Base-by-base conservation (phyloP, 805 yeast genomes). In the Grigorovia transvaalensis region DNA sequence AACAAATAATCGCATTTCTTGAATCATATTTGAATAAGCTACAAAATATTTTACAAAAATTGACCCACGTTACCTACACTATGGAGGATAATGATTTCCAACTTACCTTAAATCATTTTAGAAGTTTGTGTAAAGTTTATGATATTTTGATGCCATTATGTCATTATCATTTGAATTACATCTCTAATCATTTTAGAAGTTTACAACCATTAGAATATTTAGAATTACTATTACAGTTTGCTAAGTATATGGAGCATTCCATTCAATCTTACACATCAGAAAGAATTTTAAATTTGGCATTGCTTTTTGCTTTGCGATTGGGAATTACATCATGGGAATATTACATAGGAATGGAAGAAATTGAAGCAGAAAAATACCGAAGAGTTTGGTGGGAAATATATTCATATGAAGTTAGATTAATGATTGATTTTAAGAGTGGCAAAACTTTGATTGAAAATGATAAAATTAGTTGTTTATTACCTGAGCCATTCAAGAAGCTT, bases 291-390 rank as follows among this genome's bases (percentile, higher is more conserved):
- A 56, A 53, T 1, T 53, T 59, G 29, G 64, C 62, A 2, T 45
- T 59, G 7, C 52, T 57, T 40, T 56, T 56, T 47, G 64, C 68
- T 2, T 51, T 52, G 12, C 55, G 52, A n/a, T 47, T 60, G 44
- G 70, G 69, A 1, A 53, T 65, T 4, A 53, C 58, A 9, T 57
- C 66, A 30, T 66, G 69, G 69, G 70, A 66, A 47, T 62, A 54
- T 50, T 65, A 63, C 50, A 63, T 63, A 15, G 68, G 67, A 2
- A 49, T 63, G 33, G 61, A 59, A 48, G 67, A 64, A 51, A 51
- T 41, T 12, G 46, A 52, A 1, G 65, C 68, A 5, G 68, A 64
- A 45, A 56, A 56, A 35, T 55, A 64, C 41, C 54, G 69, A 46
- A 50, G 44, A n/a, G 40, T 59, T 2, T 64, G 67, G 67, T 66